Percentiles rank a stretch among this genome's conserved stretches.
These are phyloP conservation scores for Pythium utonaiense DNA, from an alignment of 352 stramenopile species.

Conservation along the genomic window DNA sequence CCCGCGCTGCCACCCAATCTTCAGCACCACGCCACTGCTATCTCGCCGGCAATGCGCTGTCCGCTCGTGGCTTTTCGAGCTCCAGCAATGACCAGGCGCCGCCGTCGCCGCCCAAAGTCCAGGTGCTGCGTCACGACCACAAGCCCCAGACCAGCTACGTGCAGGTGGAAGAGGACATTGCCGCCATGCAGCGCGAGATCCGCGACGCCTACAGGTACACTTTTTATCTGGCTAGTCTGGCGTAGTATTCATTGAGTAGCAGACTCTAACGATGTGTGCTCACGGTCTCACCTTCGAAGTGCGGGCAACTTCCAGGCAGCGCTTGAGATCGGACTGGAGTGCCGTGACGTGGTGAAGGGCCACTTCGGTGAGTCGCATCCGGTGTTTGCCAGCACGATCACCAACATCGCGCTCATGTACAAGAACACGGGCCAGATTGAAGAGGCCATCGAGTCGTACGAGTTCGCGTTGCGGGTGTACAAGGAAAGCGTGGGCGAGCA, in stretches of 20 bases:
- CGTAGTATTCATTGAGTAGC: not conserved
- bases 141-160: constrained; percentile 55
- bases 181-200: constrained; percentile 76
- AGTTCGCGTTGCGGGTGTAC: constrained; percentile 77
- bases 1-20: not conserved
- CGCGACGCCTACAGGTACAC: constrained; percentile 77
- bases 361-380: constrained; percentile 80
- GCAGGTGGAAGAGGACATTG: constrained; percentile 77
- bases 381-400: constrained; percentile 81
- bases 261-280: not conserved
- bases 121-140: constrained; percentile 67
- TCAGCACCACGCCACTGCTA: too few species aligned
- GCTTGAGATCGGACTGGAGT: constrained; percentile 61
- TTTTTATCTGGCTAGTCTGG: not conserved
- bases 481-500: constrained; percentile 76
- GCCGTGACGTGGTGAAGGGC: constrained; percentile 61
- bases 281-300: too few species aligned
- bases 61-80: constrained; percentile 13
- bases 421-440: constrained; percentile 79
- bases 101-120: constrained; percentile 28
- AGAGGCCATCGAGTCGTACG: constrained; percentile 76
- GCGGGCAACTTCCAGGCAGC: constrained; percentile 60
- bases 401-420: constrained; percentile 87
- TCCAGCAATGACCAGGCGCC: constrained; percentile 16
- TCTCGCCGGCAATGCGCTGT: not conserved